Evolutionary conservation across 768 basidiomycete genomes (phyloP), one percentile per base, ranked within the genome.

Genomic region (Leucosporidium yakuticum): DNA sequence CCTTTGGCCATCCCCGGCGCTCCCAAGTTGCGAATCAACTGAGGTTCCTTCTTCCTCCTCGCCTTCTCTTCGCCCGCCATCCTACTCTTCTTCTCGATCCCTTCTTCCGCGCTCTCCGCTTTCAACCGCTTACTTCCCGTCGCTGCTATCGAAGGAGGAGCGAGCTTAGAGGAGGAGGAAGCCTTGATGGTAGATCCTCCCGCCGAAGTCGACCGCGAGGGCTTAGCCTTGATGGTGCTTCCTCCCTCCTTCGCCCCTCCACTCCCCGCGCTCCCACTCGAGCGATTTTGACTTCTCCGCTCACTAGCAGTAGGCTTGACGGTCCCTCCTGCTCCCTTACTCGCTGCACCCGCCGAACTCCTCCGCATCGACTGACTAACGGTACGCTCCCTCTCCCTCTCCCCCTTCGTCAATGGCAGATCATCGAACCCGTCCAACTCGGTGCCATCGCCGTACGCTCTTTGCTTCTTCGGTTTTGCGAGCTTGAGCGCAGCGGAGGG

Each of bases 21-120:
- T 17, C 88, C 88, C 31, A 93, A 80, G 79, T 93, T 89, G 34
- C 90, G 86, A 70, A 94, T 94, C 29, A 95, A 82, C 4, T 90
- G 92, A 4, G 91, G 92, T 78, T 91, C 91, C 53, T 62, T 65
- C 64, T 71, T 70, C 64, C 51, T 19, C 44, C 57, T 60, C 27
- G 50, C 11, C 59, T 60, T 60, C 11, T 21, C 59, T 25, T 6
- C 9, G 6, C 25, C 39, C 17, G 25, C 32, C 27, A 17, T 51
- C 23, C 32, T 58, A 50, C 32, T 29, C 44, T 58, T 62, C 62
- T 48, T 36, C 51, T 34, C 32, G 17, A 20, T 36, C 11, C 32
- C 63, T 39, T 65, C 56, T 21, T 58, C 55, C 25, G 14, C 23
- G 17, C 17, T 6, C 27, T 34, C 27, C 57, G 32, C 44, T 44